Evolutionary conservation across 2,329 filamentous ascomycete genomes (phyloP).

Genomic region (Periconia macrospinosa): DNA sequence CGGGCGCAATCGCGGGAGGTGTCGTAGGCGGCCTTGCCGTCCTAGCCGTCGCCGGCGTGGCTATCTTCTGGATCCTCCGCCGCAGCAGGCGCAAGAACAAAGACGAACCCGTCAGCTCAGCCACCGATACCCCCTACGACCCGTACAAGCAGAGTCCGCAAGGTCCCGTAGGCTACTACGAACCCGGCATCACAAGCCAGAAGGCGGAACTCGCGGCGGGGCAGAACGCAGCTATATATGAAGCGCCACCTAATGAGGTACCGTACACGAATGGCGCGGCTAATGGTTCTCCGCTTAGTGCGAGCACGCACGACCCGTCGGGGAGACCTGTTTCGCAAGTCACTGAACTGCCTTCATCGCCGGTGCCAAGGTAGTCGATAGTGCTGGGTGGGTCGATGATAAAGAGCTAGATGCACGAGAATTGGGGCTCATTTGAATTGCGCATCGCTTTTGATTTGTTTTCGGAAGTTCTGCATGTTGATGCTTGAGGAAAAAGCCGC

Average conservation of each 20-base stretch:
- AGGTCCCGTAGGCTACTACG: not conserved
- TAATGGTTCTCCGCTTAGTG: not conserved
- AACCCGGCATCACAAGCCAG: not conserved
- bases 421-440: too few species aligned
- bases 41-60: not conserved
- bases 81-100: not conserved
- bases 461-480: too few species aligned
- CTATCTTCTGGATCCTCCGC: not conserved
- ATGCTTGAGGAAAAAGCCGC: too few species aligned
- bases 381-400: too few species aligned
- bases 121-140: not conserved
- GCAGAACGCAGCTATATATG: not conserved
- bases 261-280: not conserved
- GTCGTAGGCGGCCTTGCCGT: constrained; percentile 1
- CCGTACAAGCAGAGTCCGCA: not conserved
- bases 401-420: too few species aligned
- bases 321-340: too few species aligned
- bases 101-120: not conserved
- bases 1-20: not conserved
- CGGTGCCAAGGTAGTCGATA: too few species aligned
- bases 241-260: not conserved
- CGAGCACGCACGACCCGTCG: too few species aligned
- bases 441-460: too few species aligned
- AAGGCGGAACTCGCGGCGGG: not conserved
- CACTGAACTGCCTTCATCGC: too few species aligned